Base-by-base conservation (phyloP, 176 grass and related monocot species). In the Raddia distichophylla region DNA sequence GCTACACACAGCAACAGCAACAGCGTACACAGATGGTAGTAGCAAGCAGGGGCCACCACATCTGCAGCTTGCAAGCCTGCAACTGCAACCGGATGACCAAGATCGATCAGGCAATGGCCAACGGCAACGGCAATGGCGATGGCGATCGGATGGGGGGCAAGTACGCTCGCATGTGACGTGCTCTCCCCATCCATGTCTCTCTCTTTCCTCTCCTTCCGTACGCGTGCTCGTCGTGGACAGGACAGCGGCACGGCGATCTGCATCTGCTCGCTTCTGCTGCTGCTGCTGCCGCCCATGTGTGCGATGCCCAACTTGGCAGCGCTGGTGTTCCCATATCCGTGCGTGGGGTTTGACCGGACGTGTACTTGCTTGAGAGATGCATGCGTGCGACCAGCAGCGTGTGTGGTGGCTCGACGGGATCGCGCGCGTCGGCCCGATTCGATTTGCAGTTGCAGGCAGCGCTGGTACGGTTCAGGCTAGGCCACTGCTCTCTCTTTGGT, bases 171-270 rank as follows among this genome's bases (percentile, higher is more conserved):
- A 81, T 70, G 66, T 70, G 78, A 6, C 14, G 19, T 56, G 54
- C 66, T 17, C 34, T 20, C 40, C 27, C 27, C 27, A 27, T 27
- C 27, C 27, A 27, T 27, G 27, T 27, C 27, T 27, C 27, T 27
- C 27, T 27, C 27, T 27, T 42, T 15, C 45, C 15, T 12, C 10
- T 49, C 6, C 19, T 33, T 6, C 33, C 11, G 32, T 40, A 32
- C 4, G 10, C 0, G 19, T 1, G 33, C 64, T 80, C 78, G 2
- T 40, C 37, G 4, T 40, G 37, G 37, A 40, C 64, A 51, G 50
- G 65, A 80, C 60, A 78, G 46, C 75, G 75, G 32, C 76, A 79
- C 33, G 46, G 62, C 46, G 59, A 59, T 53, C 47, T 32, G 52
- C 53, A 37, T 27, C 65, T 27, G 53, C 12, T 34, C 14, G 78